phyloP scores from a whole-genome alignment of 2,329 filamentous ascomycete species.

The Fonsecaea erecta region DNA sequence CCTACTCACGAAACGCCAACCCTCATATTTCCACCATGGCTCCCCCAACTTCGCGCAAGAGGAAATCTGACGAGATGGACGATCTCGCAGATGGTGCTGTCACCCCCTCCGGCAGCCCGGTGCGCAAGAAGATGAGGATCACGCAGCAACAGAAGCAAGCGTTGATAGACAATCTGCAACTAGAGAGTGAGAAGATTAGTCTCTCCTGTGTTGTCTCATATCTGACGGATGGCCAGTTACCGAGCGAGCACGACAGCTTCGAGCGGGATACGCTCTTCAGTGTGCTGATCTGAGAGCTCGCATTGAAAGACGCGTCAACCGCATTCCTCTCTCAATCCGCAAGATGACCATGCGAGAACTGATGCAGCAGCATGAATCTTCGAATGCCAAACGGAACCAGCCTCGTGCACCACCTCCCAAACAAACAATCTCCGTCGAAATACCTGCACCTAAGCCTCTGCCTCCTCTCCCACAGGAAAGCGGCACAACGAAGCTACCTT shows the following conservation, averaged over 20 bases:
- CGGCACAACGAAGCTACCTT: constrained; percentile 38
- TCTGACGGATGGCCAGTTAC: constrained; percentile 64
- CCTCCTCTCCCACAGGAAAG: constrained; percentile 39
- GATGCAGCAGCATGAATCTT: constrained; percentile 45
- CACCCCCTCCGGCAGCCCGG: constrained; percentile 60
- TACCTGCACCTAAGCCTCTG: constrained; percentile 39
- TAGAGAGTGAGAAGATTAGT: constrained; percentile 71
- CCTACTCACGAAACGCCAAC: neutral
- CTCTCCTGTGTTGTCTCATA: neutral
- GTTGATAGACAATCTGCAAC: constrained; percentile 83
- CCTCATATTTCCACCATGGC: constrained; percentile 42
- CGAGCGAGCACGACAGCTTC: constrained; percentile 82
- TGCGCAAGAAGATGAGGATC: constrained; percentile 66
- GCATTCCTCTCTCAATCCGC: constrained; percentile 79
- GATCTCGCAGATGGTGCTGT: constrained; percentile 52
- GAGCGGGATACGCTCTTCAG: constrained; percentile 86
- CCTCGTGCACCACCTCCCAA: constrained; percentile 38
- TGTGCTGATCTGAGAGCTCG: constrained; percentile 82
- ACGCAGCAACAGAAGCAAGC: constrained; percentile 78
- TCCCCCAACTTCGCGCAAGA: constrained; percentile 43
- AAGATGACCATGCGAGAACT: constrained; percentile 83
- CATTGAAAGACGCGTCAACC: constrained; percentile 90
- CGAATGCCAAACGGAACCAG: constrained; percentile 50
- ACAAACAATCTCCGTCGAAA: constrained; percentile 14
- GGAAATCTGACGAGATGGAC: constrained; percentile 47